Evolutionary conservation across 495 filamentous ascomycete genomes (phyloP).

Genomic region (Neurospora sp.): DNA sequence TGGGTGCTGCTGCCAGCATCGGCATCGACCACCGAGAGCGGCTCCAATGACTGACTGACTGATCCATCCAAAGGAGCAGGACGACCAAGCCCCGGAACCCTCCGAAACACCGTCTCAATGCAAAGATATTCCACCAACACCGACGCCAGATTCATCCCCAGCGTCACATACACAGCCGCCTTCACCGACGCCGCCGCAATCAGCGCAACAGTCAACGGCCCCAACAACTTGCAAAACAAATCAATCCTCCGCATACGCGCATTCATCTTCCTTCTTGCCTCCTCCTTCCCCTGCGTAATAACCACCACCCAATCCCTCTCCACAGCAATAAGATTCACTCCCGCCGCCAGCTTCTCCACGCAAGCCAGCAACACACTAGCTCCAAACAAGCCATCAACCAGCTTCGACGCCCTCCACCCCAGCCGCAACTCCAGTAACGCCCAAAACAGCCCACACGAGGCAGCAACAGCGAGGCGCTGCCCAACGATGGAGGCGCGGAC

Average conservation of each 20-base stretch:
- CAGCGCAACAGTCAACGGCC: constrained; percentile 47
- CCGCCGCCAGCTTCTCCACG: constrained; percentile 44
- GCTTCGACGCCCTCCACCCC: not conserved
- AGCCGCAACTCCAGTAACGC: constrained; percentile 2
- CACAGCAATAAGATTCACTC: constrained; percentile 51
- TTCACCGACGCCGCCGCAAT: constrained; percentile 24
- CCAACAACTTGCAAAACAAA: constrained; percentile 59
- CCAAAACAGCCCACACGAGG: constrained; percentile 15
- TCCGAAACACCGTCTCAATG: constrained; percentile 36
- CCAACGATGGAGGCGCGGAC: constrained; percentile 23
- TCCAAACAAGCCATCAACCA: constrained; percentile 25
- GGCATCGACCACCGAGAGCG: not conserved
- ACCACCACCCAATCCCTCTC: constrained; percentile 57
- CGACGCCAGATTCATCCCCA: constrained; percentile 31
- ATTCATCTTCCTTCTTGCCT: constrained; percentile 33
- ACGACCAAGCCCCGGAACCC: not conserved
- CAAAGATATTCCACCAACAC: constrained; percentile 47
- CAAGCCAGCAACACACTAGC: constrained; percentile 40
- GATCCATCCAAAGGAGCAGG: not conserved
- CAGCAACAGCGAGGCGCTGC: constrained; percentile 20
- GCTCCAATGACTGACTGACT: not conserved
- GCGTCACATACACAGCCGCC: constrained; percentile 25
- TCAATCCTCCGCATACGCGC: constrained; percentile 62
- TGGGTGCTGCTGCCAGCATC: not conserved
- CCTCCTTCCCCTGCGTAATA: constrained; percentile 17